Conservation (phyloP, 1,139 yeast genomes). For the Saccharomycopsis phalli region DNA sequence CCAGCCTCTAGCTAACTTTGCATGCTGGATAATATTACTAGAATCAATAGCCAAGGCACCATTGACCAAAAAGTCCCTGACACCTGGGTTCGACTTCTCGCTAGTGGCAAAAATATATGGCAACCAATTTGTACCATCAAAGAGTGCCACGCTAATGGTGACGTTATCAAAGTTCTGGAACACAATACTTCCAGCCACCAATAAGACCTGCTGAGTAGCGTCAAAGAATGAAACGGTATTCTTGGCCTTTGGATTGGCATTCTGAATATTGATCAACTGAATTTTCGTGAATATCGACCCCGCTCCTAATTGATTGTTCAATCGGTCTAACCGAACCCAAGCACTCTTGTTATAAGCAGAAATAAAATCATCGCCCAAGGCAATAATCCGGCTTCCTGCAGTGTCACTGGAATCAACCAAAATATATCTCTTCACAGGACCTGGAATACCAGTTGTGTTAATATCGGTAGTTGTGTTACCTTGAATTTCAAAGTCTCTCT, state of each 20-base stretch:
- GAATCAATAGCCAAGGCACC: constrained; percentile 29
- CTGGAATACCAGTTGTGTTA: constrained; percentile 27
- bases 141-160: constrained; percentile 50
- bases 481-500: constrained; percentile 6
- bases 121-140: constrained; percentile 61
- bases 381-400: constrained; percentile 35
- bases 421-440: constrained; percentile 39
- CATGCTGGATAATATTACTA: constrained; percentile 19
- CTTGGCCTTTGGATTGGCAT: constrained; percentile 27
- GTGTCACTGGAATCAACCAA: constrained; percentile 41
- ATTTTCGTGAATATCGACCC: constrained; percentile 34
- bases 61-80: constrained; percentile 28
- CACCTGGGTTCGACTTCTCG: constrained; percentile 20
- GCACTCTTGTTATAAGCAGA: constrained; percentile 41
- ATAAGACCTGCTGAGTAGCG: constrained; percentile 36
- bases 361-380: constrained; percentile 43
- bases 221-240: constrained; percentile 29
- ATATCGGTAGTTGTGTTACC: constrained; percentile 20
- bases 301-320: constrained; percentile 23
- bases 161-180: constrained; percentile 48
- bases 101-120: constrained; percentile 47
- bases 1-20: constrained; percentile 47
- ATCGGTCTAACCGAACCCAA: constrained; percentile 31
- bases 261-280: constrained; percentile 30
- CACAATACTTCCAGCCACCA: constrained; percentile 55